Conservation (phyloP, 768 basidiomycete genomes). For the Steccherinum ochraceum region DNA sequence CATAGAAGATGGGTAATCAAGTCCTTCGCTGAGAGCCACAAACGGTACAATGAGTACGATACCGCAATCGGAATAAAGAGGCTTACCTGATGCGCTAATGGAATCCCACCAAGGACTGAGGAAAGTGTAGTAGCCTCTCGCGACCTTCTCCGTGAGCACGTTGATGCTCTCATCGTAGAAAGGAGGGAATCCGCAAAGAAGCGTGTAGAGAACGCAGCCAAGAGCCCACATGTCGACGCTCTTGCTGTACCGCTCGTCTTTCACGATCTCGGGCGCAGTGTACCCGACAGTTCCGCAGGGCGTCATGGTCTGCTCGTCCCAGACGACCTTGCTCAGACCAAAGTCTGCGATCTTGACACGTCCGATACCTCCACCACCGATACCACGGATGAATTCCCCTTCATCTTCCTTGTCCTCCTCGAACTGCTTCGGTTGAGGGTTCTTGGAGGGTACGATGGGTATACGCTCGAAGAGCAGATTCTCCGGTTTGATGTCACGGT, state of each 20-base stretch:
- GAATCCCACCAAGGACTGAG: slow-evolving; percentile 99
- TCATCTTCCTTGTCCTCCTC: slow-evolving; percentile 99
- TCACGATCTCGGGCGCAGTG: slow-evolving; percentile 98
- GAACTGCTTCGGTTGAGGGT: slow-evolving; percentile 72
- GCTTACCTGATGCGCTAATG: slow-evolving; percentile 70
- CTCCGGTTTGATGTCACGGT: slow-evolving; percentile 99
- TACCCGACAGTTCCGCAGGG: slow-evolving; percentile 99
- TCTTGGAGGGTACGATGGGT: slow-evolving; percentile 82
- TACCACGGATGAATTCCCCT: slow-evolving; percentile 86
- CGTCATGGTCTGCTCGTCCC: slow-evolving; percentile 99
- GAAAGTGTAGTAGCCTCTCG: slow-evolving; percentile 96
- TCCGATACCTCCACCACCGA: slow-evolving; percentile 96
- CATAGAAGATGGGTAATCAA: slow-evolving; percentile 92
- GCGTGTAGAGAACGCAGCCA: slow-evolving; percentile 97
- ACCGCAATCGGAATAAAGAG: no score
- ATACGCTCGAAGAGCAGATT: slow-evolving; percentile 93
- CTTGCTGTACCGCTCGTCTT: slow-evolving; percentile 94
- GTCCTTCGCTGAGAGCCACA: slow-evolving; percentile 82
- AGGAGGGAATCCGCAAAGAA: slow-evolving; percentile 95
- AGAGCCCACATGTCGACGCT: slow-evolving; percentile 99
- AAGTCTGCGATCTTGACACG: slow-evolving; percentile 99
- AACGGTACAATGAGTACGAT: no score
- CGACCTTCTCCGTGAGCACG: slow-evolving; percentile 97
- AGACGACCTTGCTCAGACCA: slow-evolving; percentile 93
- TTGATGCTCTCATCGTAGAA: slow-evolving; percentile 99